phyloP scores from a whole-genome alignment of 495 filamentous ascomycete species.

The Massariosphaeria phaeospora region DNA sequence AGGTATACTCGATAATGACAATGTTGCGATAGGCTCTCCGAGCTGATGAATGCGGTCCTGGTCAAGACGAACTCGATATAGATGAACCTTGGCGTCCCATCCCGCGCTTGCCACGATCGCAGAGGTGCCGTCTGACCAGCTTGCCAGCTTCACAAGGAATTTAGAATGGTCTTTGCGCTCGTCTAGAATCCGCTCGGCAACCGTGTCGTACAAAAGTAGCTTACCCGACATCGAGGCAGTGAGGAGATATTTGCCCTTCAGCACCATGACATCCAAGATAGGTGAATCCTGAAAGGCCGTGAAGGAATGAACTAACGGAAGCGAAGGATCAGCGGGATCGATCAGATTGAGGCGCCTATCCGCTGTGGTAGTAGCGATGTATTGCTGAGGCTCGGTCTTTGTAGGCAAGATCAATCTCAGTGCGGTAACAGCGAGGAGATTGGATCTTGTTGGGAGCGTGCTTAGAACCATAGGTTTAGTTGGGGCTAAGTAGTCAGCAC shows the following conservation, averaged over 20 bases:
- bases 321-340: constrained; percentile 32
- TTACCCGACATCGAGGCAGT: constrained; percentile 62
- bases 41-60: constrained; percentile 9
- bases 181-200: constrained; percentile 43
- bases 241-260: constrained; percentile 42
- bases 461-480: constrained; percentile 42
- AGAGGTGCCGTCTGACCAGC: constrained; percentile 35
- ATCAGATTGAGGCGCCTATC: constrained; percentile 51
- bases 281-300: constrained; percentile 55
- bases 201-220: constrained; percentile 44
- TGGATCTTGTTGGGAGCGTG: constrained; percentile 48
- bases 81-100: constrained; percentile 57
- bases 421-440: constrained; percentile 52
- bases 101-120: constrained; percentile 58
- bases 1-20: constrained; percentile 55
- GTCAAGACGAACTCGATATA: constrained; percentile 44
- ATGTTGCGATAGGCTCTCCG: constrained; percentile 44
- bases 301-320: constrained; percentile 33
- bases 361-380: constrained; percentile 49
- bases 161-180: constrained; percentile 56
- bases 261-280: constrained; percentile 48
- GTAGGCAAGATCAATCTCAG: constrained; percentile 36
- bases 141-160: constrained; percentile 55
- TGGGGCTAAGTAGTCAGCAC: constrained; percentile 44
- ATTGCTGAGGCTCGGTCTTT: not conserved